These are phyloP conservation scores for Chlorella sp. DNA, from an alignment of 139 green algal genomes.

Conservation along the genomic window DNA sequence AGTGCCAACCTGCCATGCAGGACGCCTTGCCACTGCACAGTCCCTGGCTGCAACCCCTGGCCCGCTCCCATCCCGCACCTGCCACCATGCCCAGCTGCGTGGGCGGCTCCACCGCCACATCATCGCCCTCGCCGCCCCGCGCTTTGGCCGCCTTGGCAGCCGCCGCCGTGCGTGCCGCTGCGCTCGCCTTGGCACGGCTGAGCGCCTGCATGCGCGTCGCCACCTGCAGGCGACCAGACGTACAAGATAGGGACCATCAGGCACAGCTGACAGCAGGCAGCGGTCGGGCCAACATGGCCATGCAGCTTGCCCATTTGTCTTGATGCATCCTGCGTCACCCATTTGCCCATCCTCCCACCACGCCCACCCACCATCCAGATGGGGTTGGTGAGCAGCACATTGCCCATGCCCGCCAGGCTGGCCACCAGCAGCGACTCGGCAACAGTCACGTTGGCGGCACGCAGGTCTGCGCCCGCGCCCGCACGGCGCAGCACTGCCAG, in stretches of 20 bases:
- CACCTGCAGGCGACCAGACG: constrained; percentile 52
- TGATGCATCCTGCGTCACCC: too few species aligned
- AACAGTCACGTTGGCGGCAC: constrained; percentile 65
- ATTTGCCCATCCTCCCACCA: too few species aligned
- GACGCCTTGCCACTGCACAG: not conserved
- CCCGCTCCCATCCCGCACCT: not conserved
- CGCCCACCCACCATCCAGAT: constrained; percentile 79
- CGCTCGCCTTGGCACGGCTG: not conserved
- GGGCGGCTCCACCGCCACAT: not conserved
- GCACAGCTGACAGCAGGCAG: too few species aligned
- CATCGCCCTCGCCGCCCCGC: not conserved
- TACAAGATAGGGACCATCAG: too few species aligned
- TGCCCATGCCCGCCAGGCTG: constrained; percentile 77
- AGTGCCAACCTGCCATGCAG: not conserved
- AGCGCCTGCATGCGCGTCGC: constrained; percentile 88
- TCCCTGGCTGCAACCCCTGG: not conserved
- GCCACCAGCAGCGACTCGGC: constrained; percentile 79
- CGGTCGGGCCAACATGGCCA: too few species aligned
- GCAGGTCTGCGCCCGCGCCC: not conserved
- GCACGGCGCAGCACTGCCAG: constrained; percentile 42
- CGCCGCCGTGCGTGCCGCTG: not conserved
- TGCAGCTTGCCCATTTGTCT: too few species aligned
- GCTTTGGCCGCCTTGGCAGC: constrained; percentile 7
- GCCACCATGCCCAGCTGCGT: not conserved
- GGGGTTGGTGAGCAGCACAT: constrained; percentile 93